Conservation (phyloP, 768 basidiomycete species). For the Mycena crocata region DNA sequence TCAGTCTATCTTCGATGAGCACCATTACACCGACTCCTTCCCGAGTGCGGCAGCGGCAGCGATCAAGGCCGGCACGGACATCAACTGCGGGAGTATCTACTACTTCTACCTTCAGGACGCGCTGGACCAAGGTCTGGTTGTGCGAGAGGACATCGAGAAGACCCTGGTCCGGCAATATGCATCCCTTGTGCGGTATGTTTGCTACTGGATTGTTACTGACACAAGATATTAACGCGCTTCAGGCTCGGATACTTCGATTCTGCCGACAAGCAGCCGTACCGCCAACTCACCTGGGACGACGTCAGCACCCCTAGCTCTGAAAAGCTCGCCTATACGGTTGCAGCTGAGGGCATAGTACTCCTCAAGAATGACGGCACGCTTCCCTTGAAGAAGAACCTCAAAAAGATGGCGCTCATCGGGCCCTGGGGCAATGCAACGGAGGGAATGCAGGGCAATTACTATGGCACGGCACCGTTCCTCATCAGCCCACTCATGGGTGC, state of each 20-base stretch:
- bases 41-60: conserved; percentile 62
- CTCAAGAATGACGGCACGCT: conserved; percentile 74
- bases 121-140: conserved; percentile 60
- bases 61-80: conserved; percentile 63
- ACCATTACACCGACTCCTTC: conserved; percentile 59
- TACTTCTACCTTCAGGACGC: conserved; percentile 57
- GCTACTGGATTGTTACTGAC: background rate
- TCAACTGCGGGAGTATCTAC: conserved; percentile 67
- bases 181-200: conserved; percentile 62
- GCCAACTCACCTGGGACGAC: conserved; percentile 60
- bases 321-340: conserved; percentile 62
- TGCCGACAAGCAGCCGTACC: conserved; percentile 59
- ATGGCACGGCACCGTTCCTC: conserved; percentile 64
- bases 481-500: conserved; percentile 64
- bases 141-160: conserved; percentile 55
- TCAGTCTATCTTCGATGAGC: conserved; percentile 56
- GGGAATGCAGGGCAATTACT: conserved; percentile 69
- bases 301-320: conserved; percentile 62
- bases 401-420: conserved; percentile 68
- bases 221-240: background rate
- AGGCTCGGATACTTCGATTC: conserved; percentile 72
- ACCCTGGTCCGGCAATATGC: conserved; percentile 62
- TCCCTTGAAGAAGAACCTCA: conserved; percentile 59
- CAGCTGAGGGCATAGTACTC: conserved; percentile 67
- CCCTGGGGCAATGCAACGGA: conserved; percentile 68